Evolutionary conservation across 257 asterid genomes (phyloP).

Genomic region (Paraleonurus japonicus): DNA sequence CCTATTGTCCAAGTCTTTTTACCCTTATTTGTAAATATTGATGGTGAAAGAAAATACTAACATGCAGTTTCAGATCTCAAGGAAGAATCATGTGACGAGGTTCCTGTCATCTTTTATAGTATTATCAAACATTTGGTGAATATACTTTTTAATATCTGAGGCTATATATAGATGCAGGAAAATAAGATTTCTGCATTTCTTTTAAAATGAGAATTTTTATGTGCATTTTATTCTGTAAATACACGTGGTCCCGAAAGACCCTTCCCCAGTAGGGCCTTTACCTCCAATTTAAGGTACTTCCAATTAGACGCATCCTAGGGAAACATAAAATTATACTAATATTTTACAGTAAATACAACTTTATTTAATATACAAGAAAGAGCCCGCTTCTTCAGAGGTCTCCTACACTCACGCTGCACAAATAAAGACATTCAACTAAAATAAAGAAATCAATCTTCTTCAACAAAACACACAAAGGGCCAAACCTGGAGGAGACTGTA

Average conservation of each 20-base stretch:
- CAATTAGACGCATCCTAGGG: background rate
- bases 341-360: background rate
- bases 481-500: background rate
- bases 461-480: background rate
- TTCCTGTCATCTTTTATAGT: background rate
- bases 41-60: background rate
- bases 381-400: constrained; percentile 48
- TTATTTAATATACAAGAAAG: background rate
- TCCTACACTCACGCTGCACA: constrained; percentile 39
- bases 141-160: background rate
- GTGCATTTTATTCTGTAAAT: background rate
- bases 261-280: background rate
- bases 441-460: constrained; percentile 1
- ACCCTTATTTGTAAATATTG: background rate
- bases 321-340: background rate
- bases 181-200: background rate
- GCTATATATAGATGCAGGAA: background rate
- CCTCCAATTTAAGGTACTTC: background rate
- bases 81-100: constrained; percentile 26
- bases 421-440: background rate
- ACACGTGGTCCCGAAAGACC: background rate
- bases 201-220: background rate
- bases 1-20: background rate
- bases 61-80: constrained; percentile 26
- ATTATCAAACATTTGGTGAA: background rate